phyloP scores from a whole-genome alignment of 202 grass and related monocot genomes.

The Setaria viridis region DNA sequence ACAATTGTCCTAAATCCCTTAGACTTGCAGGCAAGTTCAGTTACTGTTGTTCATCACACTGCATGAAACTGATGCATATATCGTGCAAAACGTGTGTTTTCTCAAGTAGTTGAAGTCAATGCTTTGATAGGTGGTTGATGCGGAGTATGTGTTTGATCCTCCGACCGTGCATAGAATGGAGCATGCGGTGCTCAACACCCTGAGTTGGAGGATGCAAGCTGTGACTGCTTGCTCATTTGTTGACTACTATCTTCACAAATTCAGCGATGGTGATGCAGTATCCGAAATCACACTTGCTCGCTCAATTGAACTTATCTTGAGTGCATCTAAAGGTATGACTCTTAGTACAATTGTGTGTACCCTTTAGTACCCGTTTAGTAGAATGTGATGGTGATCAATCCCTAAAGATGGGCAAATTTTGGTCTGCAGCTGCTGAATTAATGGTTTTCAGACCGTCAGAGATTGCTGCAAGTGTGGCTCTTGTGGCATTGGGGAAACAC shows the following conservation, averaged over 20 bases:
- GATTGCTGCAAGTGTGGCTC: constrained; percentile 57
- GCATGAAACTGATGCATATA: background rate
- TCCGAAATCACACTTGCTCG: constrained; percentile 39
- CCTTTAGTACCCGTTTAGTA: background rate
- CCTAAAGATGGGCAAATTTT: constrained; percentile 42
- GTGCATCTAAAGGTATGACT: constrained; percentile 53
- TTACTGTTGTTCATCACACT: background rate
- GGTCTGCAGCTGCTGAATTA: constrained; percentile 68
- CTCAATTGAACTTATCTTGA: constrained; percentile 64
- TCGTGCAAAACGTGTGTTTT: background rate
- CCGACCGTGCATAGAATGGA: constrained; percentile 71
- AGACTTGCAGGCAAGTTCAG: constrained; percentile 63
- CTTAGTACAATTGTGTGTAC: background rate
- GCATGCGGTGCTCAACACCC: constrained; percentile 58
- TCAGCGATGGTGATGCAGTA: constrained; percentile 41
- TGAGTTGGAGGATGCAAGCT: constrained; percentile 68
- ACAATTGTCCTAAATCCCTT: constrained; percentile 56
- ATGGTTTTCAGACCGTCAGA: constrained; percentile 68
- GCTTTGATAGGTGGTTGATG: constrained; percentile 61
- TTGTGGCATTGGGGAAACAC: constrained; percentile 56
- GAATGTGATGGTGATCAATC: constrained; percentile 3
- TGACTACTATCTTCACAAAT: constrained; percentile 74
- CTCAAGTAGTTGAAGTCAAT: constrained; percentile 10
- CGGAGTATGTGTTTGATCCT: constrained; percentile 61
- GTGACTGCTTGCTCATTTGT: constrained; percentile 78